phyloP scores from a whole-genome alignment of 257 asterid genomes.

The Leptodermis oblonga region DNA sequence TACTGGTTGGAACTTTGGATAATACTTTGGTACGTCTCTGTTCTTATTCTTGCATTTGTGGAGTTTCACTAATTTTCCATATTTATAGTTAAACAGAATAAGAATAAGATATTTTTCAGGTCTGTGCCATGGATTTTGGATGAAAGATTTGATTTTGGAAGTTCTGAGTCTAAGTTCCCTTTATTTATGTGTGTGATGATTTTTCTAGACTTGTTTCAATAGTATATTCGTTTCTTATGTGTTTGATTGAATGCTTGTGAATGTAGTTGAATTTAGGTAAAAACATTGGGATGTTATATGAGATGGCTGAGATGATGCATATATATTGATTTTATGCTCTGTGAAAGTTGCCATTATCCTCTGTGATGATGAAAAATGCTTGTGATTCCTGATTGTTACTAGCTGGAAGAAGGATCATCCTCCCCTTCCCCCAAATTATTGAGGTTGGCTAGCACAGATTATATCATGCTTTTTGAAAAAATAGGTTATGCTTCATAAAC shows the following conservation, averaged over 20 bases:
- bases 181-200: background rate
- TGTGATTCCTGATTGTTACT: background rate
- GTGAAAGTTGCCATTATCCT: background rate
- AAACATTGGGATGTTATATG: background rate
- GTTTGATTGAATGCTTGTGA: background rate
- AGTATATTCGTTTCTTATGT: background rate
- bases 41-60: background rate
- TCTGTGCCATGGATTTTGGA: background rate
- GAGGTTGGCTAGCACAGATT: background rate
- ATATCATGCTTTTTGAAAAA: background rate
- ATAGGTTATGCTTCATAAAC: background rate
- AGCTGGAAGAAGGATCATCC: background rate
- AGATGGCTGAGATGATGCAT: background rate
- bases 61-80: background rate
- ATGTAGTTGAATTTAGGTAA: background rate
- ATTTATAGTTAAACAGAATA: background rate
- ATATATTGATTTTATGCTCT: background rate
- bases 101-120: background rate
- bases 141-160: conserved; percentile 4
- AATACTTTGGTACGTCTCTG: conserved; percentile 61
- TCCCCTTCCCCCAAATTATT: background rate
- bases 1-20: conserved; percentile 90
- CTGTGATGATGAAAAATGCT: background rate
- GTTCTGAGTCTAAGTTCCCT: background rate
- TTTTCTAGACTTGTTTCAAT: background rate